Conservation (phyloP, 345 rosid genomes). For the Linum usitatissimum region DNA sequence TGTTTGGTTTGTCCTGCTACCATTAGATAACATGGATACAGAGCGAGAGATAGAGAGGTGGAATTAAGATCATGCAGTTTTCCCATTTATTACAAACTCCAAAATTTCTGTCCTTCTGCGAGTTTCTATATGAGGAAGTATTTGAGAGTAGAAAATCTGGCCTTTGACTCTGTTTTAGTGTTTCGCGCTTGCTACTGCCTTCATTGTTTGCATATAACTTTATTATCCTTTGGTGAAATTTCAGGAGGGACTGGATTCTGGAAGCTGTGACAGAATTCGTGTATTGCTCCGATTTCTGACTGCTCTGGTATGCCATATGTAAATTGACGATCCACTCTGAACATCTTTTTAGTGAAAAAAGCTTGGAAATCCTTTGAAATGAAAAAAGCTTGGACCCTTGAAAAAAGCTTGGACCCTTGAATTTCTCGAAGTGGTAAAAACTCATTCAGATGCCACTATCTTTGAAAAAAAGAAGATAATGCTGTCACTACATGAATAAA, state of each 20-base stretch:
- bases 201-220: background rate
- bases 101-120: no score
- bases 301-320: slow-evolving; percentile 70
- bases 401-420: background rate
- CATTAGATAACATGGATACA: background rate
- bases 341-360: background rate
- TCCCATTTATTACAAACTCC: no score
- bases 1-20: no score
- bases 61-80: no score
- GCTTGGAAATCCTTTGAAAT: background rate
- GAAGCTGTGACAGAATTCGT: slow-evolving; percentile 65
- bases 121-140: background rate
- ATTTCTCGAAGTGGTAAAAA: no score
- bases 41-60: background rate
- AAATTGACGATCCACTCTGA: background rate
- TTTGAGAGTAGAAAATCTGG: background rate
- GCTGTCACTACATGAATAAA: no score
- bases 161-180: background rate
- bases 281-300: slow-evolving; percentile 77
- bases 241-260: slow-evolving; percentile 70
- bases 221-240: slow-evolving; percentile 2
- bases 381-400: background rate
- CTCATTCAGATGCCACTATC: no score
- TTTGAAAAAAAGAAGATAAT: no score
- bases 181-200: background rate